Conservation (phyloP, 495 filamentous ascomycete species). For the Penicillium pancosmium region DNA sequence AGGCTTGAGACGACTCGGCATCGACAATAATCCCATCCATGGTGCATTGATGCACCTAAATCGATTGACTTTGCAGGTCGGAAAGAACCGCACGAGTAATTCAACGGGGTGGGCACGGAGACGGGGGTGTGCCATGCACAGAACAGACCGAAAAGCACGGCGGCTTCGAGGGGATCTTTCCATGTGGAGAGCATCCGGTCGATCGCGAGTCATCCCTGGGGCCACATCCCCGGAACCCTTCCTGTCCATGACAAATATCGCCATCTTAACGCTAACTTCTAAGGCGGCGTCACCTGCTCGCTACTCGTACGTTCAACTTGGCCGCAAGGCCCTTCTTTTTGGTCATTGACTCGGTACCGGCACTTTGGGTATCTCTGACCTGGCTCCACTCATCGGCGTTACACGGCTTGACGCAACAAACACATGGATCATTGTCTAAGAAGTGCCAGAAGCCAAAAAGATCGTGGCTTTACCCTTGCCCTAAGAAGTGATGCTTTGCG, state of each 20-base stretch:
- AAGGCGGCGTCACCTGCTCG: not conserved
- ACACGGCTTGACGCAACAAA: conserved; percentile 9
- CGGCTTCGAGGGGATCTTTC: not conserved
- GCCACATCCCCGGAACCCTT: conserved; percentile 7
- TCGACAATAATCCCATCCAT: not conserved
- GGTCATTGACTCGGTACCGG: conserved; percentile 14
- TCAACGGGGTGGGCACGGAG: not conserved
- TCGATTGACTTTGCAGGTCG: conserved; percentile 1
- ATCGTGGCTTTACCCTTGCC: not conserved
- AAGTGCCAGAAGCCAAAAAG: not conserved
- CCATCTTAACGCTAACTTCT: not conserved
- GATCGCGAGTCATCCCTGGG: conserved; percentile 14
- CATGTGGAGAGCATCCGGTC: conserved; percentile 17
- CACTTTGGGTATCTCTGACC: not conserved
- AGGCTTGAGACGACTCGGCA: not conserved
- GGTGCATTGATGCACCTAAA: not conserved
- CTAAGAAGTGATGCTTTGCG: not conserved
- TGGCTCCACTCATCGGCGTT: conserved; percentile 12
- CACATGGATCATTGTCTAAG: conserved; percentile 8
- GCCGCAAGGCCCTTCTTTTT: conserved; percentile 10
- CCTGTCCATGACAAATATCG: conserved; percentile 11
- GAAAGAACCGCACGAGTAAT: conserved; percentile 1
- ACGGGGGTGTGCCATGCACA: conserved; percentile 1
- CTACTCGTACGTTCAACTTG: not conserved
- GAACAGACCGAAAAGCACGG: conserved; percentile 1